phyloP scores from a whole-genome alignment of 2,329 filamentous ascomycete genomes.

The Fusarium verrucosum region DNA sequence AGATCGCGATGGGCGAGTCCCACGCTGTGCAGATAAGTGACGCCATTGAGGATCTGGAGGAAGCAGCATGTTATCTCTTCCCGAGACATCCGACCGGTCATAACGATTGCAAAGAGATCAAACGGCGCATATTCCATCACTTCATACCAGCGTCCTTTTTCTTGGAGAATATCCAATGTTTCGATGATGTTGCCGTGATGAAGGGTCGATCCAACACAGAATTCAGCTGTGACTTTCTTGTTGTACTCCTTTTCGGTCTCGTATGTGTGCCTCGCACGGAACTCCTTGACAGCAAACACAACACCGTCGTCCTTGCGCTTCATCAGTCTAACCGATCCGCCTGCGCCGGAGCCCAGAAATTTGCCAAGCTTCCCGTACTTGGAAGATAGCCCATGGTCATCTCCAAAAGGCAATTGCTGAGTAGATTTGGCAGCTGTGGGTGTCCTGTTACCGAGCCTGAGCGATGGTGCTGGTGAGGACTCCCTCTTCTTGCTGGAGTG shows the following conservation, averaged over 20 bases:
- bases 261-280: slow-evolving; percentile 88
- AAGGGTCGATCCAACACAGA: slow-evolving; percentile 95
- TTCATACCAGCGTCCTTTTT: slow-evolving; percentile 94
- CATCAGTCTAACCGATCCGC: slow-evolving; percentile 93
- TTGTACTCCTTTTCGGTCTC: slow-evolving; percentile 95
- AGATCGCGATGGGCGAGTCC: slow-evolving; percentile 93
- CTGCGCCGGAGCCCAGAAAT: slow-evolving; percentile 91
- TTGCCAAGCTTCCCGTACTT: slow-evolving; percentile 97
- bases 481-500: slow-evolving; percentile 76
- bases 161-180: slow-evolving; percentile 94
- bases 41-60: slow-evolving; percentile 92
- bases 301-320: slow-evolving; percentile 91
- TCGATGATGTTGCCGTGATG: slow-evolving; percentile 99
- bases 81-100: slow-evolving; percentile 96
- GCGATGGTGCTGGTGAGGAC: slow-evolving; percentile 65
- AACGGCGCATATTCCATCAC: slow-evolving; percentile 99
- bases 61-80: slow-evolving; percentile 93
- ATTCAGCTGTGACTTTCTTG: slow-evolving; percentile 98
- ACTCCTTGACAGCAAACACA: slow-evolving; percentile 98
- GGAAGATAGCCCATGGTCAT: slow-evolving; percentile 88
- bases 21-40: slow-evolving; percentile 94
- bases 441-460: slow-evolving; percentile 60
- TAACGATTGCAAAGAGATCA: slow-evolving; percentile 96
- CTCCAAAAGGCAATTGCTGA: slow-evolving; percentile 84
- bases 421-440: slow-evolving; percentile 58